Percentiles rank a stretch among this genome's conserved stretches.
Evolutionary conservation across 495 filamentous ascomycete species (phyloP).

Genomic region (Penicillium mononematosum): DNA sequence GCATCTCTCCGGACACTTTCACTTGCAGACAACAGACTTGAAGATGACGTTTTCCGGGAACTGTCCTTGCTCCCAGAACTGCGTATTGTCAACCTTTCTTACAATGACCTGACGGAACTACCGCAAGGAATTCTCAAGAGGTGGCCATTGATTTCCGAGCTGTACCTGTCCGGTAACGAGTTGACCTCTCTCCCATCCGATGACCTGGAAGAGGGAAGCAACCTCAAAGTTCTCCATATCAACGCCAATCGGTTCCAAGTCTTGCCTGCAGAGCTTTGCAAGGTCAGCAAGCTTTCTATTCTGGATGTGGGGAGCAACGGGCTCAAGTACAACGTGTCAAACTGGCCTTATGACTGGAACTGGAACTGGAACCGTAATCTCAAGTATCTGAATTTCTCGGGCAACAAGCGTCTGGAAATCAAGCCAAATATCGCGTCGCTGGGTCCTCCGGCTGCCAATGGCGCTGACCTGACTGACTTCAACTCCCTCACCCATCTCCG

Average conservation of each 20-base stretch:
- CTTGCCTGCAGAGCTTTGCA: conserved; percentile 90
- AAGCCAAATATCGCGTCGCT: conserved; percentile 68
- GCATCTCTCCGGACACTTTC: conserved; percentile 78
- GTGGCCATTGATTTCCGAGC: conserved; percentile 83
- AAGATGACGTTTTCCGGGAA: conserved; percentile 93
- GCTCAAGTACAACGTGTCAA: conserved; percentile 99
- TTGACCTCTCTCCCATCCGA: conserved; percentile 88
- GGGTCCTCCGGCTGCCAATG: conserved; percentile 49
- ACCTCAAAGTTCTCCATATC: conserved; percentile 87
- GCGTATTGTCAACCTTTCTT: conserved; percentile 87
- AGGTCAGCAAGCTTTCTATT: conserved; percentile 84
- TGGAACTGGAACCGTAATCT: conserved; percentile 98
- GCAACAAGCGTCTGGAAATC: conserved; percentile 96
- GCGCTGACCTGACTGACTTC: conserved; percentile 86
- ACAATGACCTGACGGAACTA: conserved; percentile 91
- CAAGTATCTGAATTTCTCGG: conserved; percentile 93
- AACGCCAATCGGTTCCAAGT: conserved; percentile 98
- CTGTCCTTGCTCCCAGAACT: conserved; percentile 79
- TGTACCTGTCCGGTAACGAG: conserved; percentile 96
- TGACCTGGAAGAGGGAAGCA: conserved; percentile 83
- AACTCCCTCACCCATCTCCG: conserved; percentile 80
- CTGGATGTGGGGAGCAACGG: conserved; percentile 93
- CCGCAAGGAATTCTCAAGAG: conserved; percentile 81
- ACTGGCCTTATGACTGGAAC: conserved; percentile 99
- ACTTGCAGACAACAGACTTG: conserved; percentile 89